Conservation (phyloP, 179 eudicot species). For the Silene coronaria region DNA sequence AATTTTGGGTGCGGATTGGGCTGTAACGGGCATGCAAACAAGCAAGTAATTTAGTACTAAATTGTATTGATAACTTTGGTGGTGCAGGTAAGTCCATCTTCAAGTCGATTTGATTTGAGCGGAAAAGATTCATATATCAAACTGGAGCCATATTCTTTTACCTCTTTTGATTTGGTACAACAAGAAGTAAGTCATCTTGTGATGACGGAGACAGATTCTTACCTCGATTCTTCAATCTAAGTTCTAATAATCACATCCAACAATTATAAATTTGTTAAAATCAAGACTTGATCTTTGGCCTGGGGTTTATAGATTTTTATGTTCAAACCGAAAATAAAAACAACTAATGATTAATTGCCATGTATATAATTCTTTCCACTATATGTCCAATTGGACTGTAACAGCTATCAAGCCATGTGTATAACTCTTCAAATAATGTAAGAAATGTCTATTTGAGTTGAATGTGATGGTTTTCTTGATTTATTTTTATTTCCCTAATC, state of each 20-base stretch:
- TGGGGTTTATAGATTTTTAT: background rate
- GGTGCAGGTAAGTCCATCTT: conserved; percentile 47
- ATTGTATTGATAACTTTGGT: conserved; percentile 8
- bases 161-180: conserved; percentile 49
- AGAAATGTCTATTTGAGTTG: background rate
- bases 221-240: conserved; percentile 22
- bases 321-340: too few species aligned
- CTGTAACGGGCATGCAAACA: background rate
- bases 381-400: background rate
- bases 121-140: conserved; percentile 31
- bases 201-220: conserved; percentile 18
- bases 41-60: background rate
- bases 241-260: background rate
- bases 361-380: conserved; percentile 14
- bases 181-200: conserved; percentile 29
- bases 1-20: background rate
- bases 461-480: background rate
- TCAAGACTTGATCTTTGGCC: background rate
- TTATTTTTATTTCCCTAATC: background rate
- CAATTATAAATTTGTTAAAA: background rate
- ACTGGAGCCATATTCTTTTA: conserved; percentile 55
- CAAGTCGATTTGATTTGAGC: conserved; percentile 27
- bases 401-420: background rate
- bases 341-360: too few species aligned
- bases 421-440: background rate